These are phyloP conservation scores for Oryza rufipogon DNA, from an alignment of 176 grass and related monocot genomes.

Conservation along the genomic window DNA sequence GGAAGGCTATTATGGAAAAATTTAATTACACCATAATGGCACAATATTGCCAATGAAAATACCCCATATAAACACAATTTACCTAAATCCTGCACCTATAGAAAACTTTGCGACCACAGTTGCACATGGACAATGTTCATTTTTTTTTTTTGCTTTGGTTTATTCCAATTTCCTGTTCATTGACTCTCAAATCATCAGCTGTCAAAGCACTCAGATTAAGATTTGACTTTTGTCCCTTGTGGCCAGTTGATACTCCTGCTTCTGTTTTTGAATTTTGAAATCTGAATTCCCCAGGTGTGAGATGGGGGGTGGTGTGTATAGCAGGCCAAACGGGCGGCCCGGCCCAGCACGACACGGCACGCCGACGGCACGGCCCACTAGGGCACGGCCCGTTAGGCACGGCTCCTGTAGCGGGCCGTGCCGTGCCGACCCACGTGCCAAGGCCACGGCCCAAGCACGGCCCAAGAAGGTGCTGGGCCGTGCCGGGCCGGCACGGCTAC, in stretches of 20 bases:
- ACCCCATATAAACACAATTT: not conserved
- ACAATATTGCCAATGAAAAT: not conserved
- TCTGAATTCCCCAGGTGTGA: not conserved
- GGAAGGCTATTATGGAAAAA: not conserved
- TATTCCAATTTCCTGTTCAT: not conserved
- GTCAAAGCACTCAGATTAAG: not conserved
- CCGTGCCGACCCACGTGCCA: too few relatives aligned
- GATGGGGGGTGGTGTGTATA: too few relatives aligned
- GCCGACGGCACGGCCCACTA: too few relatives aligned
- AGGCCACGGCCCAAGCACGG: too few relatives aligned
- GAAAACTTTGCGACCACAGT: too few relatives aligned
- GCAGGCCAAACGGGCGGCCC: too few relatives aligned
- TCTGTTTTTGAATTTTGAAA: slow-evolving; percentile 20
- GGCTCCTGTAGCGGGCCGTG: too few relatives aligned
- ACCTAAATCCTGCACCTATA: not conserved
- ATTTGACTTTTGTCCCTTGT: not conserved
- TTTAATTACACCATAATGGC: not conserved
- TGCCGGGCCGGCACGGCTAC: too few relatives aligned
- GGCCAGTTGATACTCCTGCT: not conserved
- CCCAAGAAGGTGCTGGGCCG: too few relatives aligned
- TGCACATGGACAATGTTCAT: too few relatives aligned
- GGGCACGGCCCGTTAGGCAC: too few relatives aligned
- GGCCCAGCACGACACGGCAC: too few relatives aligned
- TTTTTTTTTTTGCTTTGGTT: not conserved
- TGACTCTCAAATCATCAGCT: not conserved